A percentile compares a stretch with the other conserved stretches of the same genome.
These are phyloP conservation scores for Thuja plicata DNA, from an alignment of 83 land plant genomes.

Conservation along the genomic window DNA sequence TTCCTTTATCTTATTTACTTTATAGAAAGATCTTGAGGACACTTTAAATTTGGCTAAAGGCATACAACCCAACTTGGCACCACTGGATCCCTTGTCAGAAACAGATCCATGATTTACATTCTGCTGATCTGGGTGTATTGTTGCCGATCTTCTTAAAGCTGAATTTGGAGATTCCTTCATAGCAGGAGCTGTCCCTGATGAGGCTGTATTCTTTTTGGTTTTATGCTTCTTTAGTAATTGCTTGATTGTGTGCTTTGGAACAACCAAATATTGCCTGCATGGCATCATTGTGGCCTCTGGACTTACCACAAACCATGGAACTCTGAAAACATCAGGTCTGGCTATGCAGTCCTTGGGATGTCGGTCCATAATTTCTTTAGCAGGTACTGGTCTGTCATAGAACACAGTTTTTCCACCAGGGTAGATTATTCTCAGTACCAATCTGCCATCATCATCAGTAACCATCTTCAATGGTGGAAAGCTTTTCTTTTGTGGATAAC, in stretches of 20 bases:
- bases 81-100: neutral
- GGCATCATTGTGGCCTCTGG: constrained; percentile 29
- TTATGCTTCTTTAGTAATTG: constrained; percentile 17
- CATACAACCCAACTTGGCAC: neutral
- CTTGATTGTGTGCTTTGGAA: constrained; percentile 34
- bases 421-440: constrained; percentile 25
- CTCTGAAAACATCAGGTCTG: constrained; percentile 27
- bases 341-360: constrained; percentile 33
- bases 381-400: constrained; percentile 34
- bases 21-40: neutral
- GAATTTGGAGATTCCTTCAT: neutral
- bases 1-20: neutral
- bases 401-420: constrained; percentile 42
- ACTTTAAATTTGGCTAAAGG: neutral
- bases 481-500: neutral
- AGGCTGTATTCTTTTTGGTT: neutral
- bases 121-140: neutral
- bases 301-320: constrained; percentile 27
- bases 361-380: constrained; percentile 27
- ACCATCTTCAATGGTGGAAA: neutral
- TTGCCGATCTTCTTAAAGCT: neutral
- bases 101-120: neutral
- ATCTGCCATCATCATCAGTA: neutral
- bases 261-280: constrained; percentile 40
- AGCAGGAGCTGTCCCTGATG: neutral